A percentile compares a stretch with the other conserved stretches of the same genome.
Conservation (phyloP, 2,329 filamentous ascomycete species). For the Talaromyces sp. region DNA sequence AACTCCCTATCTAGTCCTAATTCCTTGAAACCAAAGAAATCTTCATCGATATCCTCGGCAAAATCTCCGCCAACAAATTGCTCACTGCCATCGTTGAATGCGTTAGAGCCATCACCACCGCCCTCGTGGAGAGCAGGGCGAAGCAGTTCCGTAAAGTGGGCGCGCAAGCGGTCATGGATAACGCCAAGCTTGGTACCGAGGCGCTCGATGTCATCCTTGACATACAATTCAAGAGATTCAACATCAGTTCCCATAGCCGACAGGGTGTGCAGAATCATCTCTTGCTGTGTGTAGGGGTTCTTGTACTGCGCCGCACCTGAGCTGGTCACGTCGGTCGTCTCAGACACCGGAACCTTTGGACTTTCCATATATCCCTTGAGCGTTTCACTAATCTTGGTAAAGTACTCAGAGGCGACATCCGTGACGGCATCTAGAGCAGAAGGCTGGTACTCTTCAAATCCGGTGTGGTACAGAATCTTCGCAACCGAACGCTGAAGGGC, state of each 20-base stretch:
- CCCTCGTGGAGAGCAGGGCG: conserved; percentile 80
- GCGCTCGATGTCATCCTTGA: conserved; percentile 89
- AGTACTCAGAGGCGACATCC: conserved; percentile 84
- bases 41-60: conserved; percentile 93
- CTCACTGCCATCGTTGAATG: conserved; percentile 94
- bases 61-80: conserved; percentile 97
- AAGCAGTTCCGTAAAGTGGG: conserved; percentile 85
- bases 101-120: conserved; percentile 76
- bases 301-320: conserved; percentile 46
- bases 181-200: conserved; percentile 70
- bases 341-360: conserved; percentile 62
- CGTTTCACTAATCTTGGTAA: conserved; percentile 73
- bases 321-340: conserved; percentile 42
- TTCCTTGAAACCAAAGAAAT: conserved; percentile 98
- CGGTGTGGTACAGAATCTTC: conserved; percentile 92
- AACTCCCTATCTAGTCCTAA: conserved; percentile 89
- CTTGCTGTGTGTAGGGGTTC: conserved; percentile 72
- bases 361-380: conserved; percentile 79
- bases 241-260: conserved; percentile 79
- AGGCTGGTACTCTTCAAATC: conserved; percentile 95
- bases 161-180: conserved; percentile 93
- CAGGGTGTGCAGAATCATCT: conserved; percentile 80
- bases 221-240: conserved; percentile 75
- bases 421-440: conserved; percentile 88
- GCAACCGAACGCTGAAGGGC: conserved; percentile 86